Evolutionary conservation across 176 grass and related monocot genomes (phyloP).

Genomic region (Triticum timopheevii): DNA sequence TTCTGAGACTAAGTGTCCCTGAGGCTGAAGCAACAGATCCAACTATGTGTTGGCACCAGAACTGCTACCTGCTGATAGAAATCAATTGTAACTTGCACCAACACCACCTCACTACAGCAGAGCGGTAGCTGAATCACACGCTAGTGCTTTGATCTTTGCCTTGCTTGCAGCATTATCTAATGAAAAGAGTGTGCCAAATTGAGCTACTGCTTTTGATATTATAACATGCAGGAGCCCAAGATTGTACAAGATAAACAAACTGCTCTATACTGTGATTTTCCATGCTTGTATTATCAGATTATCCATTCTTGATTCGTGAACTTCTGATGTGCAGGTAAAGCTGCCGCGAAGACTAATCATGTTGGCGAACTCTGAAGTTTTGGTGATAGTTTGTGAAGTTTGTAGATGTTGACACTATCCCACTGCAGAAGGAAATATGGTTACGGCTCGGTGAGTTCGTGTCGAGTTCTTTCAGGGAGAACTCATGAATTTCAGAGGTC

Average conservation of each 20-base stretch:
- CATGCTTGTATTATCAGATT: neutral
- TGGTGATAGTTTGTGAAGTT: neutral
- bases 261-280: neutral
- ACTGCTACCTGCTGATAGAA: neutral
- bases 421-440: neutral
- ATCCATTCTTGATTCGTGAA: neutral
- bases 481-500: neutral
- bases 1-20: neutral
- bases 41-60: neutral
- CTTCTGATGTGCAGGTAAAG: slow-evolving; percentile 22
- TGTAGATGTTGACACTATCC: slow-evolving; percentile 11
- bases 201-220: neutral
- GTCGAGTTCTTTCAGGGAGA: neutral
- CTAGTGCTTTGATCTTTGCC: neutral
- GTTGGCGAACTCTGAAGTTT: slow-evolving; percentile 10
- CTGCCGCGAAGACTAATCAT: slow-evolving; percentile 11
- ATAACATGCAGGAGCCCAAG: neutral
- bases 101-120: neutral
- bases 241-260: neutral
- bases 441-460: neutral
- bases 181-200: neutral
- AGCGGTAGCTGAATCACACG: neutral
- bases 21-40: slow-evolving; percentile 10
- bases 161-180: neutral
- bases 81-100: neutral